These are phyloP conservation scores for Penicillium cinerascens DNA, from an alignment of 495 filamentous ascomycete species.

Conservation along the genomic window DNA sequence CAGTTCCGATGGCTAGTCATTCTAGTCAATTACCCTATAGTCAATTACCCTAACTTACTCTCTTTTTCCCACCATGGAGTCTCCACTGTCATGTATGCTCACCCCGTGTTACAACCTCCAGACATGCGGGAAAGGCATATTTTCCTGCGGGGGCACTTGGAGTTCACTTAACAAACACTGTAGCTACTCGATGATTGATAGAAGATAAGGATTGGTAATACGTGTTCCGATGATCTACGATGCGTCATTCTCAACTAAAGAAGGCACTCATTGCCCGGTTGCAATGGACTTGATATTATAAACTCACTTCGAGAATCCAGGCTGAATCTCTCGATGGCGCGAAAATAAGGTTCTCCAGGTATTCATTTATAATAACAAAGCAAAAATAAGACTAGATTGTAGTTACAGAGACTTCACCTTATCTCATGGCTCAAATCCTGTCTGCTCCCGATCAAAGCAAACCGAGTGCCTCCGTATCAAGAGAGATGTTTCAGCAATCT, in stretches of 20 bases:
- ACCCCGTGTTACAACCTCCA: neutral
- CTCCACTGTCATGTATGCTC: too few relatives aligned
- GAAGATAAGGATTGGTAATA: neutral
- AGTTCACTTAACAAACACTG: neutral
- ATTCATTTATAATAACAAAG: conserved; percentile 8
- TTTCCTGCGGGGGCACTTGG: too few relatives aligned
- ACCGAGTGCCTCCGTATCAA: neutral
- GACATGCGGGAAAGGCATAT: neutral
- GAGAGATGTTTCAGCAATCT: neutral
- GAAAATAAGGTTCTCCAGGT: neutral
- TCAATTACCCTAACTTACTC: too few relatives aligned
- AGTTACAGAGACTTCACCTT: conserved; percentile 1
- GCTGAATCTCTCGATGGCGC: neutral
- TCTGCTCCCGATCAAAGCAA: neutral
- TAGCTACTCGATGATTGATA: neutral
- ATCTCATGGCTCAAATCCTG: neutral
- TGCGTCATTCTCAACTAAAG: neutral
- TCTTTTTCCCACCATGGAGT: too few relatives aligned
- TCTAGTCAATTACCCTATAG: neutral
- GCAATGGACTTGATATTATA: neutral
- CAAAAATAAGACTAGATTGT: neutral
- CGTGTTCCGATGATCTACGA: neutral
- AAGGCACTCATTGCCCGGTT: neutral
- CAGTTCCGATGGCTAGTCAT: neutral
- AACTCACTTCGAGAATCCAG: neutral